Evolutionary conservation across 2,329 filamentous ascomycete genomes (phyloP).

Genomic region (Exophiala calicioides): DNA sequence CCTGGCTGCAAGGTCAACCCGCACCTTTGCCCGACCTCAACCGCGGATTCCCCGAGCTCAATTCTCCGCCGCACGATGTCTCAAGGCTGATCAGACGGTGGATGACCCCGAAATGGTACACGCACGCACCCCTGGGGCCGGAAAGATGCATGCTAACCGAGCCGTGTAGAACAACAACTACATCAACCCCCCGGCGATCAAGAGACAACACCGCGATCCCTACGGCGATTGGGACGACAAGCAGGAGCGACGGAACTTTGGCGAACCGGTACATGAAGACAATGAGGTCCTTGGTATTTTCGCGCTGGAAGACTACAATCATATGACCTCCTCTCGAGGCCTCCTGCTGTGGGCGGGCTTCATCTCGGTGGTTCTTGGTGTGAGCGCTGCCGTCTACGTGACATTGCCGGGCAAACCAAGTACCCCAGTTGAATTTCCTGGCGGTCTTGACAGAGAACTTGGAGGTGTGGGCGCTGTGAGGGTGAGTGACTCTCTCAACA

Average conservation of each 20-base stretch:
- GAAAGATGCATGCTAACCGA: constrained; percentile 19
- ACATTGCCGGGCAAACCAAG: constrained; percentile 72
- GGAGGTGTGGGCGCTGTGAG: constrained; percentile 67
- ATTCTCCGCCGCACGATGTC: constrained; percentile 44
- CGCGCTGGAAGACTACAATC: constrained; percentile 84
- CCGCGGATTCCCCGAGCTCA: constrained; percentile 38
- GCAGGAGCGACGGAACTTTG: constrained; percentile 95
- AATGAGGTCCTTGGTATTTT: constrained; percentile 91
- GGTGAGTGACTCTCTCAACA: constrained; percentile 53
- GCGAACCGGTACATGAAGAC: constrained; percentile 95
- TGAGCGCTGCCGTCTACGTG: constrained; percentile 67
- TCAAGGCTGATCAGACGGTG: constrained; percentile 39
- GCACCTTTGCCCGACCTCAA: constrained; percentile 19
- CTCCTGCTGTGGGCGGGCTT: constrained; percentile 69
- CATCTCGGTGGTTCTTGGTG: constrained; percentile 61
- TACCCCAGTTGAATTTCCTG: constrained; percentile 67
- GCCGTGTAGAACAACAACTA: constrained; percentile 48
- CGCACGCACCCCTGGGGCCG: constrained; percentile 18
- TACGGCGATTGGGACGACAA: constrained; percentile 95
- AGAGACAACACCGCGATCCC: constrained; percentile 90
- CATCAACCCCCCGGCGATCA: constrained; percentile 60
- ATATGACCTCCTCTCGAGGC: constrained; percentile 72
- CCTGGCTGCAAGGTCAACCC: constrained; percentile 39
- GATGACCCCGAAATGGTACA: constrained; percentile 49
- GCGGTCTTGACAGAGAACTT: constrained; percentile 71